A percentile compares a stretch with the other conserved stretches of the same genome.
Conservation (phyloP, 305 asterid species). For the Salvia sclarea region DNA sequence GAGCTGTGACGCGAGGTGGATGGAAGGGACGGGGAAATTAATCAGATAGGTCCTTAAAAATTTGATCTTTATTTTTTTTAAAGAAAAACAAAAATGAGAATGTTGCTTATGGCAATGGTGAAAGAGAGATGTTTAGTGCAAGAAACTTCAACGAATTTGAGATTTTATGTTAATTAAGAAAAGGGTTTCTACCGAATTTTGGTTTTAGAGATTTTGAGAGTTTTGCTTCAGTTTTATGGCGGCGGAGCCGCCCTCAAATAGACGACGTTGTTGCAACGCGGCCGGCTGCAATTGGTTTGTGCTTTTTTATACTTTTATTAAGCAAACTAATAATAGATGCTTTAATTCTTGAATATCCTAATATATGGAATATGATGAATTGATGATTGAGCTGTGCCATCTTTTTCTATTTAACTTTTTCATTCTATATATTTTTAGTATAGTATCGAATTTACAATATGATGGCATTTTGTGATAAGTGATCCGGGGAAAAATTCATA, state of each 20-base stretch:
- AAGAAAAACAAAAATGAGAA: background rate
- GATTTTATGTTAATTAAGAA: background rate
- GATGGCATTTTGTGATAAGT: no score
- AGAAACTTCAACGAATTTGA: slow-evolving; percentile 16
- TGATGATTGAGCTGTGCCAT: no score
- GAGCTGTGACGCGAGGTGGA: slow-evolving; percentile 26
- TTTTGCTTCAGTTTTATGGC: slow-evolving; percentile 15
- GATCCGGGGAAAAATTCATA: no score
- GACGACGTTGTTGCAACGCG: slow-evolving; percentile 21
- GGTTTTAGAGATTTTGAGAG: background rate
- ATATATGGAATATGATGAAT: no score
- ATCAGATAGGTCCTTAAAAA: slow-evolving; percentile 23
- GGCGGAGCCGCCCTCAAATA: slow-evolving; percentile 29
- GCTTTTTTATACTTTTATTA: background rate
- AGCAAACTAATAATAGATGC: no score
- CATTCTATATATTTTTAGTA: background rate
- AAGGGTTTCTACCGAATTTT: background rate
- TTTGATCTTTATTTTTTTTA: slow-evolving; percentile 1
- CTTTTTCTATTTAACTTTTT: background rate
- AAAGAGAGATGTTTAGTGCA: background rate
- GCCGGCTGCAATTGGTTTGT: slow-evolving; percentile 1
- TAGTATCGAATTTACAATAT: no score
- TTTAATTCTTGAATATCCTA: no score
- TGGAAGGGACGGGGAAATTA: slow-evolving; percentile 13
- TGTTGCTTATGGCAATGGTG: slow-evolving; percentile 25